A percentile compares a stretch with the other conserved stretches of the same genome.
phyloP scores from a whole-genome alignment of 2,329 filamentous ascomycete species.

The Lasiodiplodia sp. region DNA sequence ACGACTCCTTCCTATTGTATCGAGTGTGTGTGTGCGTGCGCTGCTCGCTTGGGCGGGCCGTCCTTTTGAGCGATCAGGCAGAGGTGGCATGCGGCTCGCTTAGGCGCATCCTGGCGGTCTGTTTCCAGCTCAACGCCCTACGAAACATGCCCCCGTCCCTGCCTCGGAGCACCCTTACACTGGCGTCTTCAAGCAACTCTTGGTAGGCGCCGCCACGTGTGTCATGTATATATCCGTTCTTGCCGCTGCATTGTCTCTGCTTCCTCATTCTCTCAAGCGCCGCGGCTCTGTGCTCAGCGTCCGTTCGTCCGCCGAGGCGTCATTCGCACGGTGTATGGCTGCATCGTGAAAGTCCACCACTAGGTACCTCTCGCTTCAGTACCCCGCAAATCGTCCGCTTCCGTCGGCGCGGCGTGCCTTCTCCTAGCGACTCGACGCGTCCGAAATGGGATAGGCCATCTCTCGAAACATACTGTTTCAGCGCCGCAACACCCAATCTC shows the following conservation, averaged over 20 bases:
- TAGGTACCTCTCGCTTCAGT: neutral
- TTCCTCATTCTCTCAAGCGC: constrained; percentile 14
- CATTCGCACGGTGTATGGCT: neutral
- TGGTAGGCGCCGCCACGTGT: constrained; percentile 12
- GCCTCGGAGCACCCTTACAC: neutral
- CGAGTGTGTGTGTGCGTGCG: neutral
- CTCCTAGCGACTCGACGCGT: neutral
- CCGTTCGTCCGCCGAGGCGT: constrained; percentile 3
- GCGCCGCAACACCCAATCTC: constrained; percentile 9
- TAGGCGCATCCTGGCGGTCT: neutral
- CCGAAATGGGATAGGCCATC: constrained; percentile 2
- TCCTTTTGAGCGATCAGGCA: neutral
- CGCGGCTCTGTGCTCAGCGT: neutral
- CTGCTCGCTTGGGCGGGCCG: neutral
- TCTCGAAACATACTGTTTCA: constrained; percentile 21
- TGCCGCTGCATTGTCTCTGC: constrained; percentile 4
- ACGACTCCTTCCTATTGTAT: neutral
- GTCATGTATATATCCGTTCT: constrained; percentile 8
- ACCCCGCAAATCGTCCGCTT: constrained; percentile 8
- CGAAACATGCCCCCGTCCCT: constrained; percentile 8
- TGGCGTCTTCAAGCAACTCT: constrained; percentile 4
- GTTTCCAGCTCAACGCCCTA: constrained; percentile 4
- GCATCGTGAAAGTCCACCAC: constrained; percentile 6
- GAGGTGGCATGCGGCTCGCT: neutral
- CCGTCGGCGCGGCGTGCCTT: neutral